Evolutionary conservation across 2,329 filamentous ascomycete genomes (phyloP).

Genomic region (Fusarium sacchari): DNA sequence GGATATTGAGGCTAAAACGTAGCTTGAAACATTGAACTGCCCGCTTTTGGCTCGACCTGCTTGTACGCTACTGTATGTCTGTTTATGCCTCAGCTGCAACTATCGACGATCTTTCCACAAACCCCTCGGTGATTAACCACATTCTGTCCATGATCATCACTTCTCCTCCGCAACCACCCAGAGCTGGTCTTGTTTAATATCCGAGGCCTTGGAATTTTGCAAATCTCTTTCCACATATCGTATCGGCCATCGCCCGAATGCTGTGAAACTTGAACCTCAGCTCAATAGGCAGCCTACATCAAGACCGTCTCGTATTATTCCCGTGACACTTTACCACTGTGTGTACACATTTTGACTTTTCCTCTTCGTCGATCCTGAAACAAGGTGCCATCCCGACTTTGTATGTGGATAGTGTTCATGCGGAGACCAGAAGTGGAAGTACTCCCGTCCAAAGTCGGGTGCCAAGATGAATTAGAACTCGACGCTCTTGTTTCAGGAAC

Average conservation of each 20-base stretch:
- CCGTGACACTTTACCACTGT: neutral
- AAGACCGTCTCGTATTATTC: conserved; percentile 13
- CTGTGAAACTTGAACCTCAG: conserved; percentile 24
- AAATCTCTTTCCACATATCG: conserved; percentile 9
- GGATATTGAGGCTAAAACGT: conserved; percentile 12
- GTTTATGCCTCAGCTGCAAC: conserved; percentile 27
- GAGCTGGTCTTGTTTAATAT: conserved; percentile 8
- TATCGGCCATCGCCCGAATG: conserved; percentile 34
- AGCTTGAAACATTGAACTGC: conserved; percentile 20
- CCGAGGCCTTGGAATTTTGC: neutral
- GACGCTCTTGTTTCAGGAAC: conserved; percentile 14
- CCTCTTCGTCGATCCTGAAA: conserved; percentile 7
- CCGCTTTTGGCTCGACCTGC: conserved; percentile 7
- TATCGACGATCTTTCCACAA: conserved; percentile 28
- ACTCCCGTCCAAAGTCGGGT: conserved; percentile 7
- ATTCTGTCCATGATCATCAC: conserved; percentile 27
- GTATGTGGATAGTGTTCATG: conserved; percentile 16
- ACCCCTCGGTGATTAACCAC: conserved; percentile 18
- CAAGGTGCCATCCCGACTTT: conserved; percentile 30
- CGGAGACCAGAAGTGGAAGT: conserved; percentile 20
- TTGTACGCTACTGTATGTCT: neutral
- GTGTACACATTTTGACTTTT: neutral
- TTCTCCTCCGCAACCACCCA: neutral
- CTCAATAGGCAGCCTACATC: conserved; percentile 17
- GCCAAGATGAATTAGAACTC: conserved; percentile 16